Conservation (phyloP, 805 yeast species). For the Candida boidinii region DNA sequence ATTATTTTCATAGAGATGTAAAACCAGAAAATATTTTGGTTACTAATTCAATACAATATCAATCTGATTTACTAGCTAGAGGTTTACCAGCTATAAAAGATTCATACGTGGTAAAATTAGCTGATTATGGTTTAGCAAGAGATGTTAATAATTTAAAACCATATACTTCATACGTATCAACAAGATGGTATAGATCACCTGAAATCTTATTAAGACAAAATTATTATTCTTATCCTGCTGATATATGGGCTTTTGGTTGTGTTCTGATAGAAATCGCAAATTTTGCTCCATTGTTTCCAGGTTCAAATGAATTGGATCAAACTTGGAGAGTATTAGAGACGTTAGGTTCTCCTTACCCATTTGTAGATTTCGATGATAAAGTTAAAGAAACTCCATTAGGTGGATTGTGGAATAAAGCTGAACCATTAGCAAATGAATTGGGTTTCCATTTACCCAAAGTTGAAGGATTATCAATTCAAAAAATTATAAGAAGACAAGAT, state of each 20-base stretch:
- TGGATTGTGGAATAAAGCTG: conserved; percentile 68
- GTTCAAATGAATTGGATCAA: conserved; percentile 73
- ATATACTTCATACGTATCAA: conserved; percentile 71
- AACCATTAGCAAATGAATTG: conserved; percentile 37
- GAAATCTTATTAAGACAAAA: conserved; percentile 63
- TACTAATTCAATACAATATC: conserved; percentile 45
- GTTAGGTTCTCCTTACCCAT: conserved; percentile 62
- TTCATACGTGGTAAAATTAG: conserved; percentile 59
- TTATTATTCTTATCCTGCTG: conserved; percentile 60
- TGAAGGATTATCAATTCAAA: conserved; percentile 40
- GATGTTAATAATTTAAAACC: conserved; percentile 41
- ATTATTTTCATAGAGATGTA: conserved; percentile 79
- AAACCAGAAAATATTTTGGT: conserved; percentile 90
- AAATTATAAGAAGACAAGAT: conserved; percentile 37
- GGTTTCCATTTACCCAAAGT: conserved; percentile 50
- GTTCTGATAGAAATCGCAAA: conserved; percentile 69
- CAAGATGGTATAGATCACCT: conserved; percentile 84
- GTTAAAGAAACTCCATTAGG: conserved; percentile 41
- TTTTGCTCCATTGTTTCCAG: conserved; percentile 78
- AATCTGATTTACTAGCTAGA: no score
- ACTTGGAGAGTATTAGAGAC: conserved; percentile 55
- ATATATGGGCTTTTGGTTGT: conserved; percentile 82
- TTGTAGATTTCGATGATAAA: conserved; percentile 4
- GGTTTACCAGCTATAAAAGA: conserved; percentile 28
- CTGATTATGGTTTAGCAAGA: conserved; percentile 77